Evolutionary conservation across 345 rosid genomes (phyloP).

Genomic region (Eucalyptus coolabah): DNA sequence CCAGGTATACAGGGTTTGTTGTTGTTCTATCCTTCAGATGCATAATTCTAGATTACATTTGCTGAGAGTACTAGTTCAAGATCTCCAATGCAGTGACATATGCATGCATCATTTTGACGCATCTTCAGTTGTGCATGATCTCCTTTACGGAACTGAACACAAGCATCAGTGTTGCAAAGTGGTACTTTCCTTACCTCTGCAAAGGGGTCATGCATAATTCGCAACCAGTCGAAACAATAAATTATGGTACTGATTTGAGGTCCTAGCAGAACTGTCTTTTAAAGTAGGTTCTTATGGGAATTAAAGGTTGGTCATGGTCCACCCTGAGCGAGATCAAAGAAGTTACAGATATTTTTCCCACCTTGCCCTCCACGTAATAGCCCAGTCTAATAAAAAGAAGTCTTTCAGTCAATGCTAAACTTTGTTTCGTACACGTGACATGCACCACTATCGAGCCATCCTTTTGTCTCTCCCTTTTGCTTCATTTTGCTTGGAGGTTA

Average conservation of each 20-base stretch:
- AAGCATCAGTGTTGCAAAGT: background rate
- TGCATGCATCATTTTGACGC: background rate
- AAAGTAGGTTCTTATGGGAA: background rate
- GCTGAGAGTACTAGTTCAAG: background rate
- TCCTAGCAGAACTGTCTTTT: background rate
- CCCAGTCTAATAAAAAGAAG: background rate
- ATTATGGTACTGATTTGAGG: background rate
- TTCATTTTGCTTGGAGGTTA: background rate
- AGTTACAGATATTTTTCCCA: background rate
- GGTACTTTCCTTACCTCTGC: background rate
- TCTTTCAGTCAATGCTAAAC: background rate
- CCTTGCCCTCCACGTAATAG: background rate
- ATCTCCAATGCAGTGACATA: background rate
- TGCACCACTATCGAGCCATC: background rate
- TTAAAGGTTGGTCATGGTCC: background rate
- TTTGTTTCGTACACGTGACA: background rate
- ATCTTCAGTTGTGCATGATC: background rate
- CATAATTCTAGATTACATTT: background rate
- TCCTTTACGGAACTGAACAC: background rate
- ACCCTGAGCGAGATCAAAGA: background rate
- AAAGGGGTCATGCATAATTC: background rate
- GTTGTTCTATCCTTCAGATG: background rate
- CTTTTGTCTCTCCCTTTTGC: background rate
- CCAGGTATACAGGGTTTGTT: background rate
- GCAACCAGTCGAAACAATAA: background rate